phyloP scores from a whole-genome alignment of 192 early-diverging fungal species.

The Funneliformis geosporum region DNA sequence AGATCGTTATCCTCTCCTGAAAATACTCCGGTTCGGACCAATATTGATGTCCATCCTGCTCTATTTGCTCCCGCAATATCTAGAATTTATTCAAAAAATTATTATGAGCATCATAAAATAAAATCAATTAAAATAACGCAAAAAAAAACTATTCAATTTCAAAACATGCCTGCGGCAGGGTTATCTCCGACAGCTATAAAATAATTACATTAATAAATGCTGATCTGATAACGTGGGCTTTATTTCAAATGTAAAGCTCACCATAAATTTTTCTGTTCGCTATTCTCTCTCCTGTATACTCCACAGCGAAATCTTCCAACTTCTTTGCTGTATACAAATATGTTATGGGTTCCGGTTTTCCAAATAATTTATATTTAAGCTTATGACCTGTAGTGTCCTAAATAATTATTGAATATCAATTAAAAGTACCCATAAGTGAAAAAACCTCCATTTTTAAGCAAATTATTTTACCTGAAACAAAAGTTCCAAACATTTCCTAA shows the following conservation, averaged over 20 bases:
- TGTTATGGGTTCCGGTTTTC: constrained; percentile 79
- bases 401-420: constrained; percentile 16
- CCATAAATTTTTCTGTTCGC: constrained; percentile 41
- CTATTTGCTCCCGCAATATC: constrained; percentile 77
- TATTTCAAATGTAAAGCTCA: constrained; percentile 16
- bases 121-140: neutral
- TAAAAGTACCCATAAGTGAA: constrained; percentile 30
- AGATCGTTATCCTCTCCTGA: constrained; percentile 54
- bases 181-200: constrained; percentile 61
- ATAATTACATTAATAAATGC: neutral
- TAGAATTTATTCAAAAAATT: constrained; percentile 70
- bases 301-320: constrained; percentile 42
- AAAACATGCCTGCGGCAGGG: constrained; percentile 39
- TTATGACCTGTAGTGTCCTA: constrained; percentile 46
- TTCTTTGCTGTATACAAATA: constrained; percentile 69
- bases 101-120: constrained; percentile 35
- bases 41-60: constrained; percentile 69
- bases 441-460: neutral
- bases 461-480: constrained; percentile 55
- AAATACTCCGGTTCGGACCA: constrained; percentile 75
- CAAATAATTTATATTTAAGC: constrained; percentile 71
- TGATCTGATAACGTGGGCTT: neutral
- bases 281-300: constrained; percentile 15
- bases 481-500: constrained; percentile 67
- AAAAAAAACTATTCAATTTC: neutral